Conservation (phyloP, 768 basidiomycete genomes). For the Exsudoporus frostii region DNA sequence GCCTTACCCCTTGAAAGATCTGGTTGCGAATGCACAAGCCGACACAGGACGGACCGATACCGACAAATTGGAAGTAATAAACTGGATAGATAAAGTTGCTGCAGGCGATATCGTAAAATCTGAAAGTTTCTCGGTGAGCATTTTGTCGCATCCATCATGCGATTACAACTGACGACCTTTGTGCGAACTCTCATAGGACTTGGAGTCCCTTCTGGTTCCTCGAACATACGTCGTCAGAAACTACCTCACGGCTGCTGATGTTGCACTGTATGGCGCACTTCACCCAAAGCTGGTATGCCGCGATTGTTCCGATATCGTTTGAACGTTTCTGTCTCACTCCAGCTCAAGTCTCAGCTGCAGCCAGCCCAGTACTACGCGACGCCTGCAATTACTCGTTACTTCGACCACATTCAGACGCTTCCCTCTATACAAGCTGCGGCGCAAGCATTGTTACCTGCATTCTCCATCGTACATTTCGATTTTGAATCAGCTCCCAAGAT, state of each 20-base stretch:
- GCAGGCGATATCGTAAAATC: slow-evolving; percentile 46
- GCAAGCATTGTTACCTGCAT: slow-evolving; percentile 47
- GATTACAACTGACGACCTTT: background rate
- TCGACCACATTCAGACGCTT: slow-evolving; percentile 86
- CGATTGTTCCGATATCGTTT: background rate
- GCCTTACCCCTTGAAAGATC: slow-evolving; percentile 47
- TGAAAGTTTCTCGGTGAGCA: slow-evolving; percentile 48
- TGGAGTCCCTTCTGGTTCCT: slow-evolving; percentile 68
- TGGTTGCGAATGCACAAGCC: slow-evolving; percentile 42
- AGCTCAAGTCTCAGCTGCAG: slow-evolving; percentile 60
- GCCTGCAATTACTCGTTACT: slow-evolving; percentile 88
- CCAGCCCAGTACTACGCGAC: slow-evolving; percentile 72
- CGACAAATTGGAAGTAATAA: slow-evolving; percentile 59
- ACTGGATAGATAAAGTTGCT: slow-evolving; percentile 68
- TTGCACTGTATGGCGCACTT: slow-evolving; percentile 86
- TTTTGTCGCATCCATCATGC: background rate
- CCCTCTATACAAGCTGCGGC: slow-evolving; percentile 60
- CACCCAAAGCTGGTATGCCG: slow-evolving; percentile 73
- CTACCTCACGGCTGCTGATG: slow-evolving; percentile 85
- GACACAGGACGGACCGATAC: slow-evolving; percentile 54
- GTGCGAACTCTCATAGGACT: slow-evolving; percentile 44
- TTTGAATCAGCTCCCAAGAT: slow-evolving; percentile 69
- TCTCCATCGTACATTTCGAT: slow-evolving; percentile 63
- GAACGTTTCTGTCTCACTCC: slow-evolving; percentile 7
- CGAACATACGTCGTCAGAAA: slow-evolving; percentile 85